Conservation (phyloP, 805 yeast species). For the Ogataea degrootiae region DNA sequence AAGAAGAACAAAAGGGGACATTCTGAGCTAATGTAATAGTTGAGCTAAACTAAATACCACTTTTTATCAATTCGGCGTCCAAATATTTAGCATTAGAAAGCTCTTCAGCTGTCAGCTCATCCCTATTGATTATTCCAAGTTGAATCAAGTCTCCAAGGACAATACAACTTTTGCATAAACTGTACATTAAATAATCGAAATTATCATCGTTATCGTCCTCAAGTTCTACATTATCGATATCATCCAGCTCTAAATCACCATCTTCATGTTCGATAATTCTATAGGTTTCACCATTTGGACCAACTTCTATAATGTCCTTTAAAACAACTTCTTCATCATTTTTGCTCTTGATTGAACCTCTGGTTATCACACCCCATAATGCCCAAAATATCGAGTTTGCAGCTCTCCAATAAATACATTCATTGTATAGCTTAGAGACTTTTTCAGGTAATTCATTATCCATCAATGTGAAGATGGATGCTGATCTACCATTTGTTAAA, state of each 20-base stretch:
- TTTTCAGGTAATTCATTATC: constrained; percentile 27
- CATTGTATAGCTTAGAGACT: constrained; percentile 53
- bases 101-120: constrained; percentile 26
- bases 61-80: constrained; percentile 30
- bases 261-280: constrained; percentile 28
- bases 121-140: constrained; percentile 45
- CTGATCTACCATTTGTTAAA: constrained; percentile 19
- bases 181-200: constrained; percentile 74
- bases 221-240: constrained; percentile 24
- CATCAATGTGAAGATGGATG: constrained; percentile 34
- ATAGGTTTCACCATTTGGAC: constrained; percentile 53
- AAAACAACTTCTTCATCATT: neutral
- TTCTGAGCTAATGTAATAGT: too few relatives aligned
- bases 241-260: constrained; percentile 22
- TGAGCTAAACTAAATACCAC: neutral
- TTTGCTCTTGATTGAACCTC: constrained; percentile 17
- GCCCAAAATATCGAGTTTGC: constrained; percentile 78
- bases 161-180: constrained; percentile 68
- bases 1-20: too few relatives aligned
- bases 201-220: constrained; percentile 43
- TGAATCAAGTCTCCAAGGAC: constrained; percentile 70
- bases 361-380: constrained; percentile 77
- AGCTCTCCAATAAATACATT: constrained; percentile 74
- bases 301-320: constrained; percentile 37
- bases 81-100: constrained; percentile 37